These are phyloP conservation scores for Centrapalus pauciflorus DNA, from an alignment of 129 eudicot genomes.

Conservation along the genomic window DNA sequence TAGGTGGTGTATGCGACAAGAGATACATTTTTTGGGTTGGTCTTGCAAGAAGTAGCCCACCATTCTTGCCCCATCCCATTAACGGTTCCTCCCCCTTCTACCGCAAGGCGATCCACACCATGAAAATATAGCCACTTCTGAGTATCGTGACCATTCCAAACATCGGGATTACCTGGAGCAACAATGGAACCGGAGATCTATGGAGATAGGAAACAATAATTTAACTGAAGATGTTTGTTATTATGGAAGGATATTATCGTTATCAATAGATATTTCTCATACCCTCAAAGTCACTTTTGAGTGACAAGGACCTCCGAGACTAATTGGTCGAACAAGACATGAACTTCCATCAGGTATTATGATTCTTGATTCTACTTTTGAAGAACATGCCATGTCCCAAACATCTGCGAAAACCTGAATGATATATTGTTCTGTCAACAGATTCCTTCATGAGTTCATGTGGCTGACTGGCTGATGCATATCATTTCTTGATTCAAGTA, in stretches of 20 bases:
- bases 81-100: constrained; percentile 78
- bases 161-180: constrained; percentile 75
- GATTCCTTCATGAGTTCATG: not conserved
- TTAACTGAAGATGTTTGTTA: not conserved
- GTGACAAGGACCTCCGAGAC: constrained; percentile 64
- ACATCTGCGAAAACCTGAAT: constrained; percentile 56
- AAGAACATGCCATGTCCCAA: constrained; percentile 78
- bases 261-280: constrained; percentile 7
- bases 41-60: constrained; percentile 93
- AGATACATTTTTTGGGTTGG: constrained; percentile 51
- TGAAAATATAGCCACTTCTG: constrained; percentile 86
- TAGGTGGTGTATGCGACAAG: not conserved
- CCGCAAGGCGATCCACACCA: constrained; percentile 47
- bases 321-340: constrained; percentile 51
- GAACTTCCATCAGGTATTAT: constrained; percentile 44
- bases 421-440: not conserved
- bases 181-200: constrained; percentile 67
- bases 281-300: constrained; percentile 59
- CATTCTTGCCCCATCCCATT: constrained; percentile 81
- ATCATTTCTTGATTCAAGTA: not conserved
- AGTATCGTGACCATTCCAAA: constrained; percentile 58
- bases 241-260: not conserved
- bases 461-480: too few species aligned
- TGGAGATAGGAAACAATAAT: not conserved
- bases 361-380: constrained; percentile 37